Evolutionary conservation across 257 asterid genomes (phyloP), one percentile per base, ranked within the genome.

Genomic region (Solanum verrucosum): DNA sequence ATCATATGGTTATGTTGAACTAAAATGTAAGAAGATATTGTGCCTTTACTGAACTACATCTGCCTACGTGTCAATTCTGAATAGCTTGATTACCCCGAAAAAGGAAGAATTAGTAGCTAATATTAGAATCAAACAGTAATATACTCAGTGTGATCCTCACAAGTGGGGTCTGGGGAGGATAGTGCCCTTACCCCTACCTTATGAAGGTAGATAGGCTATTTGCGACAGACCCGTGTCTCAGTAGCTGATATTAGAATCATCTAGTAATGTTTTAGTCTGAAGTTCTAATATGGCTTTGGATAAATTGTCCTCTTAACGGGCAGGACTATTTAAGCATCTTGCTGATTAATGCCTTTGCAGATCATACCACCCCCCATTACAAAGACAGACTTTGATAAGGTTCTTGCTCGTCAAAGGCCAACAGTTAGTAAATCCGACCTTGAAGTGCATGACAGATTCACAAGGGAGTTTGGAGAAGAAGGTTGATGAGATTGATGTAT

Each of bases 381-480:
- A 1, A 96, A 90, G 92, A 89, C 92, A 25, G 99, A 97, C 90
- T 96, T 97, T n/a, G 98, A 96, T 71, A 97, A 97, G 93, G 99
- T 97, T 84, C 95, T 96, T 8, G 95, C 98, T 9, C 93, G 98
- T 88, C 99, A 97, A 84, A 92, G 90, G 87, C 99, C 99, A 71
- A 97, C 99, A 8, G 98, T 97, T 65, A 97, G 99, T 94, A 96
- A 96, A 92, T 10, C 94, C 6, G 99, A 97, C 90, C 99, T 97
- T 52, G 96, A 95, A 20, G 96, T 96, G 90, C 99, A 97, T 6
- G 99, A 96, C 93, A 92, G 96, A 92, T 97, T 96, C 92, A 96
- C 99, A 79, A 89, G 89, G 87, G 99, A 97, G 92, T 96, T 96
- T 20, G 99, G 99, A 21, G 99, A 97, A 92, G 99, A 97, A 93